Conservation (phyloP, 768 basidiomycete genomes). For the Hydnomerulius pinastri region DNA sequence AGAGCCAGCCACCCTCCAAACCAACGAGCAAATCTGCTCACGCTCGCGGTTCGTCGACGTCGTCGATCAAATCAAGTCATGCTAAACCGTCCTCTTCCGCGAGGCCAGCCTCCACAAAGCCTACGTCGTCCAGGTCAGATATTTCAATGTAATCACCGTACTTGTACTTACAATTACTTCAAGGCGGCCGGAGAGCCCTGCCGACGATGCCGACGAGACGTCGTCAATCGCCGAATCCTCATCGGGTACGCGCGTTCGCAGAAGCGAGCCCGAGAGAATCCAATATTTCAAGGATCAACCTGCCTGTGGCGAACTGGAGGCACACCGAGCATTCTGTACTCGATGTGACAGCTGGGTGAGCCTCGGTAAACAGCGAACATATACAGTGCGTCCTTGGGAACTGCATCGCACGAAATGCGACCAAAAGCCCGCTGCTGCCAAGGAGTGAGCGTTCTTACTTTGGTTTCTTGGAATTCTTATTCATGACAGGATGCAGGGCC, state of each 20-base stretch:
- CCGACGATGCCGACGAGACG: slow-evolving; percentile 40
- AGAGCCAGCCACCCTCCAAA: slow-evolving; percentile 16
- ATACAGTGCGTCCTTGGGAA: slow-evolving; percentile 63
- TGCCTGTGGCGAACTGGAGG: slow-evolving; percentile 56
- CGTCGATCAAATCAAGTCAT: not conserved
- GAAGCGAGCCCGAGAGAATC: slow-evolving; percentile 62
- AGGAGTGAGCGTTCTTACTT: slow-evolving; percentile 28
- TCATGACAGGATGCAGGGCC: not conserved
- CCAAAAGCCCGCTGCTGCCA: slow-evolving; percentile 34
- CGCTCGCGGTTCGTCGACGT: slow-evolving; percentile 21
- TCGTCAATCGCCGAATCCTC: slow-evolving; percentile 58
- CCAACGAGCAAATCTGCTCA: slow-evolving; percentile 22
- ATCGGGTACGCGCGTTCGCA: slow-evolving; percentile 46
- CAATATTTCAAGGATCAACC: slow-evolving; percentile 65
- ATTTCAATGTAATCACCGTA: not conserved
- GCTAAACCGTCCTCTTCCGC: slow-evolving; percentile 1
- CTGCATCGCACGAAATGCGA: slow-evolving; percentile 58
- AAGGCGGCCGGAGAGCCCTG: slow-evolving; percentile 9
- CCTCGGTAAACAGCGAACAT: slow-evolving; percentile 56
- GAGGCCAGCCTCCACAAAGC: not conserved
- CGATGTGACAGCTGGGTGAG: slow-evolving; percentile 58
- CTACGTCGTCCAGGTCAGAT: not conserved
- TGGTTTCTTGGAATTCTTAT: slow-evolving; percentile 11
- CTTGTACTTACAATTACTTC: not conserved
- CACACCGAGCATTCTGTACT: slow-evolving; percentile 58